Conservation (phyloP, 2,329 filamentous ascomycete species). For the Fusarium tjaetaba region DNA sequence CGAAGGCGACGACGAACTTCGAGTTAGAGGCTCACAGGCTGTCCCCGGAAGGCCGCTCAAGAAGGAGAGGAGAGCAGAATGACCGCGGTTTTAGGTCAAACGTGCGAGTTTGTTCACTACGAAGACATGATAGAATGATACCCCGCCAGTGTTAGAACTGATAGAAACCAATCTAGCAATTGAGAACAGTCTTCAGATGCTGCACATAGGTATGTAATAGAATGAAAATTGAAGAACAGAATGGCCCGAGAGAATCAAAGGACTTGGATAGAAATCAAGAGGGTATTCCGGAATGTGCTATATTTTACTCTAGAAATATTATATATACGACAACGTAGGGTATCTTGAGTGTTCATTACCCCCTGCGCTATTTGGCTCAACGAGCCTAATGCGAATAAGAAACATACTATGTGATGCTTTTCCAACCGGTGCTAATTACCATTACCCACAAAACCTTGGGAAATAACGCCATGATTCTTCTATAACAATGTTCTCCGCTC, state of each 20-base stretch:
- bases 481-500: not conserved
- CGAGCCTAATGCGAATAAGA: not conserved
- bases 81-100: not conserved
- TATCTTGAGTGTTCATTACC: constrained; percentile 18
- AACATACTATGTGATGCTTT: constrained; percentile 10
- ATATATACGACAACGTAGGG: constrained; percentile 6
- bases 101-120: constrained; percentile 10
- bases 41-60: constrained; percentile 38
- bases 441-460: not conserved
- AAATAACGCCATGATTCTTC: not conserved
- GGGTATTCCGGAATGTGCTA: not conserved
- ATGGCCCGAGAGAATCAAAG: not conserved
- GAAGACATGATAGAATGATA: constrained; percentile 36
- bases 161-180: not conserved
- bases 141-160: constrained; percentile 16
- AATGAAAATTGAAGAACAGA: not conserved
- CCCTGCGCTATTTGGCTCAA: not conserved
- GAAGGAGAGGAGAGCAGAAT: constrained; percentile 28
- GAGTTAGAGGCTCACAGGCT: constrained; percentile 39
- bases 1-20: constrained; percentile 40
- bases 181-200: not conserved
- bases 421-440: not conserved
- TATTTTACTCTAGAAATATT: constrained; percentile 7
- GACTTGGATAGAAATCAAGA: not conserved
- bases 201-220: not conserved